Evolutionary conservation across 768 basidiomycete species (phyloP), one percentile per base, ranked within the genome.

Genomic region (Boletus speciosus): DNA sequence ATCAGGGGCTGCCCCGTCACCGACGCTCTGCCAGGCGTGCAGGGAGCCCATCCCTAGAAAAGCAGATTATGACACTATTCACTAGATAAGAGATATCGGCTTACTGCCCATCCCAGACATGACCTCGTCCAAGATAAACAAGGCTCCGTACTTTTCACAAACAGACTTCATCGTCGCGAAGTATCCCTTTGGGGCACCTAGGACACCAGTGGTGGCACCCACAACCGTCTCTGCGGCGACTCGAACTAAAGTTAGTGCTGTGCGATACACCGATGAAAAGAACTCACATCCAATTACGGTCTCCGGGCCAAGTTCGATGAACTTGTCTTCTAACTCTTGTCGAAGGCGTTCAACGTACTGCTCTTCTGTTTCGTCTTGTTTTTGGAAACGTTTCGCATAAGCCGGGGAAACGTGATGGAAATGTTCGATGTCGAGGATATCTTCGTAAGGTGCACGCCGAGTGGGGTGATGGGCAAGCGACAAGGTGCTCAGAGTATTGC

Each of bases 21-120:
- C 90, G 59, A 84, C 85, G 39, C 82, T 86, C 64, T 94, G 79
- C 93, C 92, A 94, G 19, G 82, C 88, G 64, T 94, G 93, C 41
- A 91, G 64, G 8, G 88, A 90, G 3, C 93, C 93, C 84, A 93
- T 90, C 29, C 90, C 88, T 91, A 57, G 23, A 8, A 41, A 32
- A 48, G 38, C 11, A 8, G 12, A 39, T 49, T 29, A 48, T 44
- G 47, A 35, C n/a, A 39, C 14, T 25, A 11, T 32, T 42, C n/a
- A 29, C 15, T 15, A 6, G 25, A 36, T 25, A 43, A 49, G n/a
- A 16, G 44, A 51, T 25, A 38, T 49, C 34, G 37, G 77, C 88
- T 71, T 66, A 87, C 91, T 83, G 53, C 92, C 90, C 87, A 93
- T 92, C 41, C 91, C 91, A 65, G 85, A 84, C 92, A 95, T 93